Evolutionary conservation across 108 stramenopile species (phyloP), one percentile per base, ranked within the genome.

Genomic region (Pseudonitzschia pungens): DNA sequence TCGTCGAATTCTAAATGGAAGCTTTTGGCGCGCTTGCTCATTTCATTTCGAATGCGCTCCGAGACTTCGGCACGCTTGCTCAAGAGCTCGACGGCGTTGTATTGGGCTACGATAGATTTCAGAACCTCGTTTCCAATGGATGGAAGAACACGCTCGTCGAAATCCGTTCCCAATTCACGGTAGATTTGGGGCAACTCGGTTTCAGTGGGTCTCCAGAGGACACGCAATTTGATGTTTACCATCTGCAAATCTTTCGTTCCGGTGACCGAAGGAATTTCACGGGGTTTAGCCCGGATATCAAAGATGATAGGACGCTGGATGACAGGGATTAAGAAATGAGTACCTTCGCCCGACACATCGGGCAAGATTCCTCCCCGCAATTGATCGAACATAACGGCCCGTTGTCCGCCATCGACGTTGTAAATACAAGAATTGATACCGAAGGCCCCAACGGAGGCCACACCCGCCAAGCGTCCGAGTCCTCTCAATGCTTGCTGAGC

Each of bases 211-310:
- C 98, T 78, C 85, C 97, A 97, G 53, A 99, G 86, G 12, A 99
- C 99, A 45, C 97, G 87, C 26, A 99, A 81, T 65, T 96, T 96
- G 81, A 99, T 99, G 82, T 97, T 99, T 33, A 99, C 99, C 96
- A 97, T 98, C 77, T 99, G 99, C 67, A 99, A 80, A 86, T 99
- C 99, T 90, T 99, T 99, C 48, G 99, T 99, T 58, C 98, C 94
- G n/a, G 96, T 97, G 43, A 93, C 81, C 57, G 92, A 96, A 52
- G 96, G 95, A 76, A 99, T 98, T 67, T 97, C 97, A 44, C 97
- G 86, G 9, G 99, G 96, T 70, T 95, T 93, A 32, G 94, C 89
- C 53, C 99, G 92, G 29, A 99, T 89, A 77, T 98, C 97, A 51
- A 99, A 96, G 70, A 99, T 95, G 75, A 96, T 80, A 14, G 97